Percentiles rank a stretch among this genome's conserved stretches.
Conservation (phyloP, 2,329 filamentous ascomycete species). For the Ophidiomyces ophidiicola region DNA sequence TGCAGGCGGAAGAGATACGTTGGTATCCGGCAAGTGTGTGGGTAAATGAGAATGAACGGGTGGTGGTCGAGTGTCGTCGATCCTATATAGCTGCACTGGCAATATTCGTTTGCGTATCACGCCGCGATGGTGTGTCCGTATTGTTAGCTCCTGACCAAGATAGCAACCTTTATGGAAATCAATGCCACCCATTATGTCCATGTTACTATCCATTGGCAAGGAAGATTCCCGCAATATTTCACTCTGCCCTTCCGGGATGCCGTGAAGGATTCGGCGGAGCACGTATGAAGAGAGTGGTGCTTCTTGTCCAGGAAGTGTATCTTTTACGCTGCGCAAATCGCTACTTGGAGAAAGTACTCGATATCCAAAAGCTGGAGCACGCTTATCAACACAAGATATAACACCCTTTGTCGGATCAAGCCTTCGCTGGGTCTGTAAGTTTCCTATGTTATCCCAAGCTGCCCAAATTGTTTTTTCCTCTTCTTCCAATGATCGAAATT, state of each 20-base stretch:
- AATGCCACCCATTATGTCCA: constrained; percentile 74
- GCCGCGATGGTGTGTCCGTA: constrained; percentile 85
- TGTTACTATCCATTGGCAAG: constrained; percentile 76
- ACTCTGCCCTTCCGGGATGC: constrained; percentile 70
- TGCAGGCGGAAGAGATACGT: constrained; percentile 23
- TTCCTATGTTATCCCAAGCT: constrained; percentile 49
- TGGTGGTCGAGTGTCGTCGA: neutral
- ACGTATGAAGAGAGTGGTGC: constrained; percentile 53
- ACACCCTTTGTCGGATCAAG: constrained; percentile 13
- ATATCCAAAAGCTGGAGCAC: constrained; percentile 31
- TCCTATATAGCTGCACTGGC: constrained; percentile 60
- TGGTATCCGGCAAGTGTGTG: constrained; percentile 29
- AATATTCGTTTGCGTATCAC: constrained; percentile 84
- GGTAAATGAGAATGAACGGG: constrained; percentile 30
- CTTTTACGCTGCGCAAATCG: constrained; percentile 21
- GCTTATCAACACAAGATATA: constrained; percentile 29
- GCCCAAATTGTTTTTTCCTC: constrained; percentile 60
- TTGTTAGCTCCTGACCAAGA: constrained; percentile 90
- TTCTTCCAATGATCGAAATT: constrained; percentile 51
- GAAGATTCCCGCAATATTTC: constrained; percentile 63
- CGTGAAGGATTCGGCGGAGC: constrained; percentile 63
- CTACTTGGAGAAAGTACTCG: constrained; percentile 28
- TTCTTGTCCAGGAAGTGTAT: constrained; percentile 36
- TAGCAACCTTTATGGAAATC: constrained; percentile 97
- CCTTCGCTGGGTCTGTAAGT: constrained; percentile 8